Evolutionary conservation across 2,329 filamentous ascomycete species (phyloP), one percentile per base, ranked within the genome.

Genomic region (Hymenotorrendiella dingleyae): DNA sequence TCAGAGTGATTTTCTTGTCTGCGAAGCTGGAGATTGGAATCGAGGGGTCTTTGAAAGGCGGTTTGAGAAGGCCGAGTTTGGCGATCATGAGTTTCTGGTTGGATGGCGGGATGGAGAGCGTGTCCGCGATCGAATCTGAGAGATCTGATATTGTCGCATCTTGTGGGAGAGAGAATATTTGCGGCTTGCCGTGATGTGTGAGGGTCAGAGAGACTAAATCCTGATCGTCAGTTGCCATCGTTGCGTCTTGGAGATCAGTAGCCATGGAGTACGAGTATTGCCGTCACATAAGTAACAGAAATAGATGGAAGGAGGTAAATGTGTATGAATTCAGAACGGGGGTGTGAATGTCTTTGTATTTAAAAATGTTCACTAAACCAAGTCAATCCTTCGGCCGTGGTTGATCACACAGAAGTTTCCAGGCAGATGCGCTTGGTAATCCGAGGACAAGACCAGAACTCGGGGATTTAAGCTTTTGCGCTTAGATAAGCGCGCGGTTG

Each of bases 61-160:
- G 67, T 51, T 80, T 83, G 20, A 84, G 70, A 2, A 86, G 67
- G 21, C 80, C 80, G 6, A 75, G 67, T 57, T 83, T 84, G 30
- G 81, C 72, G 11, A 78, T 71, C 51, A 86, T 70, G 59, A 84
- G 72, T 60, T 87, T 87, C 57, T 86, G 82, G 62, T 86, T 80
- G 8, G 68, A 60, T 26, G 65, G 47, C 0, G 82, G 81, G 41
- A 87, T 77, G 37, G 70, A 72, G 40, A 86, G 70, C 3, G 64
- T 61, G 32, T 65, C 60, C 43, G 74, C 68, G 52, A 86, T 76
- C 47, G 72, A 67, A 37, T 70, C 61, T 33, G 80, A 80, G 27
- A 87, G 74, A 54, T 84, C 80, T 42, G 64, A 54, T 33, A 78
- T 64, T 5, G 72, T 76, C 14, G 71, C 68, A 46, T 68, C 65